Base-by-base conservation (phyloP, 495 filamentous ascomycete species). In the Penicillium manginii region DNA sequence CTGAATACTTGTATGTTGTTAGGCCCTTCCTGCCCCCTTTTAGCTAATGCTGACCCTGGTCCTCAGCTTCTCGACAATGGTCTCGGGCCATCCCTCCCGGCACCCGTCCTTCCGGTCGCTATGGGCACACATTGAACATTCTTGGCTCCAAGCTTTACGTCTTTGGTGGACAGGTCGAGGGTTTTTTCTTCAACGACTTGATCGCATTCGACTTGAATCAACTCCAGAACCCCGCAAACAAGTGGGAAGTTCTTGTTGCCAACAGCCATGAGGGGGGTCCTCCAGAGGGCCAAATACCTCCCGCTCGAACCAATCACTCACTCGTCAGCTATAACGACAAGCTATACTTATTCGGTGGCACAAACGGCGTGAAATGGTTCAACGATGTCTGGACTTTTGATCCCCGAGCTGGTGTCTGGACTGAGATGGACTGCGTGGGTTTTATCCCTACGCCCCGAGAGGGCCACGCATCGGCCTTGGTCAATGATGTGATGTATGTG, bases 371-470 rank as follows among this genome's bases (percentile, higher is more conserved):
- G 19, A 83, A 87, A 56, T 98, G 96, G 96, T 99, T 97, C 74
- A 99, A 97, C 68, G 96, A 99, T 66, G 96, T 99, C 21, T 99
- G 96, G 96, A 87, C 84, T 18, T 99, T 92, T 64, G 93, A 98
- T 65, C 91, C 91, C 1, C 82, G 87, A 55, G 78, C 83, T 26
- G 94, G 96, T 64, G 70, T 76, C 50, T 99, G 96, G 96, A 78
- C 85, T 3, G 86, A 92, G 63, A 81, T 96, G 40, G 93, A 98
- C 62, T 99, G 94, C 70, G 97, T 97, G 48, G 96, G 96, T 8
- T 98, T 96, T 67, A 97, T 99, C 48, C 96, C 96, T 3, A 88
- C 88, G 0, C 86, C 92, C 11, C 85, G 96, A 47, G 96, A 99
- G 82, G 96, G 96, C 4, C 96, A 99, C 70, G 92, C 96, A 15